phyloP scores from a whole-genome alignment of 2,329 filamentous ascomycete genomes.

The Ophiosphaerella herpotricha region DNA sequence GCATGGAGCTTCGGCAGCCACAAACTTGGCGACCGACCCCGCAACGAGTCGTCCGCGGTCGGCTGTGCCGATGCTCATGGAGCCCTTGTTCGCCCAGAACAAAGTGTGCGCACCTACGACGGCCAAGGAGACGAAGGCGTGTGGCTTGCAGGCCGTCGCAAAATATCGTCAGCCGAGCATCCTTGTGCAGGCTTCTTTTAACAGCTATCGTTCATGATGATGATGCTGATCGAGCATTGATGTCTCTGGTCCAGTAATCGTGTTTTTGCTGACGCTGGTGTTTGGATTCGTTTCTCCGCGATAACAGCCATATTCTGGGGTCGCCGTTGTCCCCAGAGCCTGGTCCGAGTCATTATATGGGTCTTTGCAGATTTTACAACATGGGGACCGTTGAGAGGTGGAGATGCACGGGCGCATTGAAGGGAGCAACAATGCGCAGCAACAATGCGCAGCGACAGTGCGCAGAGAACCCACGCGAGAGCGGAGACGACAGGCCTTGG shows the following conservation, averaged over 20 bases:
- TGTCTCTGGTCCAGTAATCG: background rate
- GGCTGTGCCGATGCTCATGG: conserved; percentile 24
- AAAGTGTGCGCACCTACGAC: conserved; percentile 22
- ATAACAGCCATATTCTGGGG: background rate
- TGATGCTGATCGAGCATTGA: background rate
- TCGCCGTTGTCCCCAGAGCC: background rate
- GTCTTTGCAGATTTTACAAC: background rate
- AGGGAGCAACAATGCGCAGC: background rate
- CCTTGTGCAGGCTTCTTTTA: conserved; percentile 40
- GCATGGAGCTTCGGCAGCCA: conserved; percentile 30
- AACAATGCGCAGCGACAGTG: background rate
- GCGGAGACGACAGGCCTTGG: conserved; percentile 9
- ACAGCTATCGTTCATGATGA: conserved; percentile 21
- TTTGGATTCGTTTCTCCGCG: background rate
- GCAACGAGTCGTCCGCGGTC: conserved; percentile 9
- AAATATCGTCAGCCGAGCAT: conserved; percentile 34
- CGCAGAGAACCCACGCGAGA: background rate
- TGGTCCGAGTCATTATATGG: background rate
- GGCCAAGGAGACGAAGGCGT: conserved; percentile 33
- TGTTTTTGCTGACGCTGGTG: background rate
- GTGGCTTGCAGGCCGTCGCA: conserved; percentile 30
- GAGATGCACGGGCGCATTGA: conserved; percentile 4
- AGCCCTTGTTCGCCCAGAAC: conserved; percentile 25
- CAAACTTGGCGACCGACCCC: conserved; percentile 33
- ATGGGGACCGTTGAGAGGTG: background rate